Evolutionary conservation across 2,329 filamentous ascomycete species (phyloP).

Genomic region (Fusarium nodosum): DNA sequence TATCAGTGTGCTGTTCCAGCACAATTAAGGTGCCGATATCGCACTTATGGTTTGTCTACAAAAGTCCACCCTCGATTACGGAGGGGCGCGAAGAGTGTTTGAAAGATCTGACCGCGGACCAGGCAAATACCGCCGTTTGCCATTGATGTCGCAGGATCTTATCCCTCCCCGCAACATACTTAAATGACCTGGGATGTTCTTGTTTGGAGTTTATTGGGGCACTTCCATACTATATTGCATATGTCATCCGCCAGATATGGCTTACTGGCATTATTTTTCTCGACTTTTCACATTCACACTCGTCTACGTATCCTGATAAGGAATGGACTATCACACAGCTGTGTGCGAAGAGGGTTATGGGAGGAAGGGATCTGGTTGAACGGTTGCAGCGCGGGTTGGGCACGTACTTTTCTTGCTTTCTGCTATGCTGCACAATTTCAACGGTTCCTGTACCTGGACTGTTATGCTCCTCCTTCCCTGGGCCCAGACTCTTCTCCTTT

Average conservation of each 20-base stretch:
- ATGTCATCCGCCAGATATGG: constrained; percentile 40
- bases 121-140: constrained; percentile 14
- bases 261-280: constrained; percentile 40
- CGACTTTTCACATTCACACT: constrained; percentile 33
- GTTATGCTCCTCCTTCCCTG: constrained; percentile 26
- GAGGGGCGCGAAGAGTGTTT: constrained; percentile 15
- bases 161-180: constrained; percentile 32
- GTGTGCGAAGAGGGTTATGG: constrained; percentile 41
- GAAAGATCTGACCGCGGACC: constrained; percentile 11
- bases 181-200: constrained; percentile 42
- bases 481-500: constrained; percentile 35
- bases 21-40: constrained; percentile 43
- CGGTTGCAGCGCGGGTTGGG: constrained; percentile 47
- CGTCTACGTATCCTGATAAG: constrained; percentile 38
- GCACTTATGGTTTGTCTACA: constrained; percentile 34
- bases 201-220: constrained; percentile 48
- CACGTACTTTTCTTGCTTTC: constrained; percentile 50
- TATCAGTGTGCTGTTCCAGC: constrained; percentile 88
- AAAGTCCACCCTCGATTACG: constrained; percentile 24
- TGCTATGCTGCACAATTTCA: constrained; percentile 51
- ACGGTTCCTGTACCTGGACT: constrained; percentile 43
- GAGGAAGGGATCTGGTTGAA: constrained; percentile 43
- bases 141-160: constrained; percentile 27
- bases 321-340: constrained; percentile 36
- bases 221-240: constrained; percentile 47